Base-by-base conservation (phyloP, 768 basidiomycete species). In the Amanita thiersii region DNA sequence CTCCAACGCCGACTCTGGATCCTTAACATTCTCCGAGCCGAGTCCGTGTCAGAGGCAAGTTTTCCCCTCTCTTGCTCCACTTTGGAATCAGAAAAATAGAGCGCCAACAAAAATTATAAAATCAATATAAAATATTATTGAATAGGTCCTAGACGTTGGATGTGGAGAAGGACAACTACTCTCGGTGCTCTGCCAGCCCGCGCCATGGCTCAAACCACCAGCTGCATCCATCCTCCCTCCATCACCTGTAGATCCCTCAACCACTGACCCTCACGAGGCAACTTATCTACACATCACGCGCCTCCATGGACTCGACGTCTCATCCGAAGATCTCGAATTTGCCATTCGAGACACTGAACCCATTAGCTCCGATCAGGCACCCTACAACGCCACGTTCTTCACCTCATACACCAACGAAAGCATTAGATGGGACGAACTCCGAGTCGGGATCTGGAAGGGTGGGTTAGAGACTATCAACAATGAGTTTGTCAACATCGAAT, bases 161-260 rank as follows among this genome's bases (percentile, higher is more conserved):
- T 93, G 89, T 50, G 89, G 89, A 29, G 79, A 86, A 58, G 89
- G 89, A 15, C 66, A 78, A 28, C 69, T 92, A 5, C 73, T 92
- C 10, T 57, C 66, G 0, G 71, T 78, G 7, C 75, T 93, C 8
- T 75, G 75, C 48, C 79, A 85, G 52, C 82, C 89, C 0, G 77
- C 88, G 1, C 79, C 81, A 1, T 84, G 83, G 75, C 71, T 81
- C 18, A 48, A 64, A 31, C 56, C 75, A 14, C 68, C 68, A 2
- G 63, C 68, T 17, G 33, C 51, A 5, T 51, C 58, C 1, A 39
- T 72, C 26, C 58, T 64, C n/a, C 59, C 63, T 24, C 38, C 43
- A 26, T 42, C 51, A 23, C 49, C 57, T 49, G 7, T 58, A 62
- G 25, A 40, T 24, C 25, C 37, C 18, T 29, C 45, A 12, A 18